Evolutionary conservation across 169 alveolate genomes (phyloP).

Genomic region (Eimeria sp.): DNA sequence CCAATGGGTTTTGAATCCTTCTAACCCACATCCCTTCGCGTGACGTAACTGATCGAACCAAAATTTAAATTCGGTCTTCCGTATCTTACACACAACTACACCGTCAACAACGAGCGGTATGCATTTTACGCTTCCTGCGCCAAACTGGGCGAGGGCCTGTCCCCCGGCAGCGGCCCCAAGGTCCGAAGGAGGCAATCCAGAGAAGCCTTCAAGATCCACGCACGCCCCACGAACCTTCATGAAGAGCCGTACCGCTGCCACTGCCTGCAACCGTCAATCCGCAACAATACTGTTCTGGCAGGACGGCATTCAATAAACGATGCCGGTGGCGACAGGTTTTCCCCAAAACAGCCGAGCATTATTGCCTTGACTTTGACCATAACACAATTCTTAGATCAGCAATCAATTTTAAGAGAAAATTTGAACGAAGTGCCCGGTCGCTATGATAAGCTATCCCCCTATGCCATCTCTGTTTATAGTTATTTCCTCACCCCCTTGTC

Average conservation of each 20-base stretch:
- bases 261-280: conserved; percentile 66
- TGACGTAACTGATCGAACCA: conserved; percentile 64
- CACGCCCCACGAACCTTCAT: conserved; percentile 76
- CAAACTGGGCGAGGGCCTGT: conserved; percentile 3
- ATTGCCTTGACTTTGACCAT: not conserved
- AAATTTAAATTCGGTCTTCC: conserved; percentile 38
- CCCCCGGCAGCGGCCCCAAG: conserved; percentile 72
- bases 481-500: conserved; percentile 60
- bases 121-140: conserved; percentile 84
- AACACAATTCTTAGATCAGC: not conserved
- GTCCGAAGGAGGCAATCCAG: conserved; percentile 80
- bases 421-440: not conserved
- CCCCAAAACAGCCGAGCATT: not conserved
- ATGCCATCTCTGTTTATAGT: not conserved
- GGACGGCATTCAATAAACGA: not conserved
- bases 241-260: conserved; percentile 71
- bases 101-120: conserved; percentile 96
- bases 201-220: conserved; percentile 75
- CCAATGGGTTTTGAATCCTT: conserved; percentile 74
- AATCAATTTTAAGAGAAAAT: not conserved
- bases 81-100: conserved; percentile 91
- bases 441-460: not conserved
- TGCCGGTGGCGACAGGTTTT: not conserved
- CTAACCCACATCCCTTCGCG: conserved; percentile 58
- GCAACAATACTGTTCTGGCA: not conserved